A percentile compares a stretch with the other conserved stretches of the same genome.
Conservation (phyloP, 345 rosid species). For the Psidium friedrichsthalianum region DNA sequence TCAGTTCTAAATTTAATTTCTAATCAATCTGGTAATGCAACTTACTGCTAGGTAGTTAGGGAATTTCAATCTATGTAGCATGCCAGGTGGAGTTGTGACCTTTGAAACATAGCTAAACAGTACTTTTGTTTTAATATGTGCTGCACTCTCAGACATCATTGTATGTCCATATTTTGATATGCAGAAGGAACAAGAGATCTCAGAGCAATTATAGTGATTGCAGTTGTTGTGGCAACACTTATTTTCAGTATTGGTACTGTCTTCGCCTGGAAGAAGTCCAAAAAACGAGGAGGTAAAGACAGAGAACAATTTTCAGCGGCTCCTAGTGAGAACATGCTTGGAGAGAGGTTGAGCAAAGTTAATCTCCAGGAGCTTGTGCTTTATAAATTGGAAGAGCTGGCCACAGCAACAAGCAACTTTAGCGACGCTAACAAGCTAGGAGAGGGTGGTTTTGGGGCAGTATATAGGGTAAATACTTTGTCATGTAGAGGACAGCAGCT, state of each 20-base stretch:
- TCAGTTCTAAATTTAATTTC: background rate
- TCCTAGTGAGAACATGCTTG: background rate
- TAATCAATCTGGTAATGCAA: background rate
- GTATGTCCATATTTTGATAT: background rate
- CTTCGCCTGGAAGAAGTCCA: background rate
- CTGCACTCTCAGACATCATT: background rate
- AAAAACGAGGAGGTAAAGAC: background rate
- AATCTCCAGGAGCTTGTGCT: slow-evolving; percentile 14
- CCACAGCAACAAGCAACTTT: slow-evolving; percentile 22
- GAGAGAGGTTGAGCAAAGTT: background rate
- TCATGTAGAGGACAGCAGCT: background rate
- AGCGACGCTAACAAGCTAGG: slow-evolving; percentile 16
- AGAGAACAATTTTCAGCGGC: background rate
- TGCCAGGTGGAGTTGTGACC: background rate
- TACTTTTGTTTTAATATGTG: background rate
- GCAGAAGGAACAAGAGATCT: background rate
- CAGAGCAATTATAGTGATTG: background rate
- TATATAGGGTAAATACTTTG: slow-evolving; percentile 7
- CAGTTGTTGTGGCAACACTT: background rate
- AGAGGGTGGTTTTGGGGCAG: slow-evolving; percentile 14
- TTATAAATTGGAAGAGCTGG: slow-evolving; percentile 25
- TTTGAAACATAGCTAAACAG: background rate
- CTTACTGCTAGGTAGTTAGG: background rate
- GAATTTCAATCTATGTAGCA: background rate
- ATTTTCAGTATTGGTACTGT: background rate